These are phyloP conservation scores for Alternaria sp. DNA, from an alignment of 2,329 filamentous ascomycete genomes.

Conservation along the genomic window DNA sequence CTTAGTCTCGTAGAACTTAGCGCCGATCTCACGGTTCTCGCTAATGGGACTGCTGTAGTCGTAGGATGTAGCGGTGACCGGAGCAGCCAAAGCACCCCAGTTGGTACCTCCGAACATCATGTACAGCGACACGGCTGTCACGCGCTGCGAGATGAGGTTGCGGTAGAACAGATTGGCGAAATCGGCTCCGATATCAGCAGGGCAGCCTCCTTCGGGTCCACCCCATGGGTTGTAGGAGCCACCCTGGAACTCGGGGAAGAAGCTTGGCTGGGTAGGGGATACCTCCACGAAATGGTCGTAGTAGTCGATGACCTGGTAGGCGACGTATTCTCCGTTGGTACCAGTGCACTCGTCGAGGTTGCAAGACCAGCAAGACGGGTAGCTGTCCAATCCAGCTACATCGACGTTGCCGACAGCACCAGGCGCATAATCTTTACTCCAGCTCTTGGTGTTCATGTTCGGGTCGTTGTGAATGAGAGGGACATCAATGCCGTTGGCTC, in stretches of 20 bases:
- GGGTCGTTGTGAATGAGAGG: conserved; percentile 66
- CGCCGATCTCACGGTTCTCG: conserved; percentile 63
- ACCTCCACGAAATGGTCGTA: conserved; percentile 56
- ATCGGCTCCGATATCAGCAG: conserved; percentile 61
- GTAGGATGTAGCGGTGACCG: conserved; percentile 66
- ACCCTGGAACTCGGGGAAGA: conserved; percentile 66
- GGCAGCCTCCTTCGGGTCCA: conserved; percentile 63
- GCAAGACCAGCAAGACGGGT: conserved; percentile 67
- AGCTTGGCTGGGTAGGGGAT: conserved; percentile 56
- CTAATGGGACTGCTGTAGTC: conserved; percentile 69
- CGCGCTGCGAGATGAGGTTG: conserved; percentile 65
- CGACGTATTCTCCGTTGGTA: conserved; percentile 64
- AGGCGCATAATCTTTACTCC: conserved; percentile 65
- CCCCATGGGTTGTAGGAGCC: conserved; percentile 68
- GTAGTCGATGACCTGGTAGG: conserved; percentile 59
- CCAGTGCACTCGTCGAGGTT: conserved; percentile 66
- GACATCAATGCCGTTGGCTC: conserved; percentile 64
- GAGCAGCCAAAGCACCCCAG: conserved; percentile 65
- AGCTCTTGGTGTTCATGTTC: conserved; percentile 64
- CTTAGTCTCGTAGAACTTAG: conserved; percentile 70
- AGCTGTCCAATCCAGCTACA: conserved; percentile 60
- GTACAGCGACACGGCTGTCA: conserved; percentile 67
- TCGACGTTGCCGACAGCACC: conserved; percentile 63
- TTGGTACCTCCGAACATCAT: conserved; percentile 71
- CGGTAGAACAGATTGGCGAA: conserved; percentile 71